Conservation (phyloP, 352 stramenopile species). For the Globisporangium echinulatum region DNA sequence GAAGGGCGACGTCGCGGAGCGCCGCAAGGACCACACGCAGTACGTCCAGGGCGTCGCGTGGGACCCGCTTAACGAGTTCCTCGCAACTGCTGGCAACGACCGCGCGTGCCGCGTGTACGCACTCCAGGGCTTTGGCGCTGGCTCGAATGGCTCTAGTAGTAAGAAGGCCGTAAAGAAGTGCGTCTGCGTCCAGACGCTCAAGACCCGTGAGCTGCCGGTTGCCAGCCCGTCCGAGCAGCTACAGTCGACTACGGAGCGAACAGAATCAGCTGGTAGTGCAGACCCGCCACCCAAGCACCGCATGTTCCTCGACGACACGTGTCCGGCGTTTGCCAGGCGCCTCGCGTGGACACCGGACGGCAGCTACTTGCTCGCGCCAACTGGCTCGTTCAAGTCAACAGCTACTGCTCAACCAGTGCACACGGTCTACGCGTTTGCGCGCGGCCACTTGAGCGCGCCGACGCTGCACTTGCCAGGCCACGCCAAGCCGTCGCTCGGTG, state of each 20-base stretch:
- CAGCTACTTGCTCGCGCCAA: conserved; percentile 88
- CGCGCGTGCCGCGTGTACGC: conserved; percentile 92
- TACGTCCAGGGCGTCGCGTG: conserved; percentile 96
- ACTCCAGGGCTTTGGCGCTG: conserved; percentile 51
- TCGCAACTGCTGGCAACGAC: conserved; percentile 93
- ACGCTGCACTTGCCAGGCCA: conserved; percentile 89
- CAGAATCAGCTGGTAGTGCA: neutral
- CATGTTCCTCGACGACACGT: conserved; percentile 93
- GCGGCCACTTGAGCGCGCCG: conserved; percentile 88
- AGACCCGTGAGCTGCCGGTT: conserved; percentile 55
- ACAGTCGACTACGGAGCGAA: neutral
- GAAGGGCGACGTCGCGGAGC: conserved; percentile 72
- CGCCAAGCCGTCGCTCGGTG: conserved; percentile 90
- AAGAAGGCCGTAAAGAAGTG: conserved; percentile 77
- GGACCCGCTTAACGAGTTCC: conserved; percentile 92
- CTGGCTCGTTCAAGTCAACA: conserved; percentile 53
- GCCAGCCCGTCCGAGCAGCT: conserved; percentile 2
- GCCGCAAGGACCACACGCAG: conserved; percentile 90
- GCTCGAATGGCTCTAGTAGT: conserved; percentile 25
- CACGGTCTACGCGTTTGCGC: conserved; percentile 93
- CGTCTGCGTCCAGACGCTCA: conserved; percentile 69
- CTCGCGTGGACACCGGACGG: conserved; percentile 91
- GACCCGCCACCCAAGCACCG: conserved; percentile 40
- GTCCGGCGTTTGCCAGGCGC: conserved; percentile 92
- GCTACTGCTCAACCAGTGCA: conserved; percentile 40